Evolutionary conservation across 2,329 filamentous ascomycete species (phyloP).

Genomic region (Penicillium sp.): DNA sequence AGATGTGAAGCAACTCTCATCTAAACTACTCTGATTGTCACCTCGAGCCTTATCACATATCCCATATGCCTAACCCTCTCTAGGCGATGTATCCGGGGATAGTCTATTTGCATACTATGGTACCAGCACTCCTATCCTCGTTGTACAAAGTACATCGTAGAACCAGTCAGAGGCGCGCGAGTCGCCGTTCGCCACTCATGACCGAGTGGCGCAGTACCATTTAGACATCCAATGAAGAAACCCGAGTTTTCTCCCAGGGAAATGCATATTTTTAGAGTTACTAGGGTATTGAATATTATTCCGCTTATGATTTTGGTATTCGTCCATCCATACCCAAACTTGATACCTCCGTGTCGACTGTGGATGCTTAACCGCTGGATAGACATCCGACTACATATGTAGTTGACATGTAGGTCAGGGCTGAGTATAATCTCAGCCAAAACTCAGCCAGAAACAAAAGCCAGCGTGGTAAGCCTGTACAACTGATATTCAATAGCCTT

Average conservation of each 20-base stretch:
- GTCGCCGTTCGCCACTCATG: constrained; percentile 6
- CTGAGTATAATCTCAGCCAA: neutral
- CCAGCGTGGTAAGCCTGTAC: neutral
- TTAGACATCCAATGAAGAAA: neutral
- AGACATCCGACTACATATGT: neutral
- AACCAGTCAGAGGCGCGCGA: neutral
- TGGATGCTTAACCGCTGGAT: neutral
- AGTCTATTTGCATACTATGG: neutral
- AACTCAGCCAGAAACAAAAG: neutral
- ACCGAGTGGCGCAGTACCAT: constrained; percentile 8
- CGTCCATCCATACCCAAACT: neutral
- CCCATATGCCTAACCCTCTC: neutral
- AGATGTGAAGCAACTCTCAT: neutral
- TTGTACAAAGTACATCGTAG: neutral
- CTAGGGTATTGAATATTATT: neutral
- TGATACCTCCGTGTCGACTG: neutral
- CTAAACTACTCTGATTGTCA: neutral
- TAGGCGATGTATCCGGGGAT: neutral
- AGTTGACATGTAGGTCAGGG: neutral
- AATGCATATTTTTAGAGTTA: constrained; percentile 8
- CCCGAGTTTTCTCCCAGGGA: neutral
- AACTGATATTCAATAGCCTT: neutral
- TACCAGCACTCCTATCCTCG: neutral
- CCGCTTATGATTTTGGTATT: neutral
- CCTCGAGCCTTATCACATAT: neutral